Evolutionary conservation across 805 yeast species (phyloP).

Genomic region (Pichia manshurica): DNA sequence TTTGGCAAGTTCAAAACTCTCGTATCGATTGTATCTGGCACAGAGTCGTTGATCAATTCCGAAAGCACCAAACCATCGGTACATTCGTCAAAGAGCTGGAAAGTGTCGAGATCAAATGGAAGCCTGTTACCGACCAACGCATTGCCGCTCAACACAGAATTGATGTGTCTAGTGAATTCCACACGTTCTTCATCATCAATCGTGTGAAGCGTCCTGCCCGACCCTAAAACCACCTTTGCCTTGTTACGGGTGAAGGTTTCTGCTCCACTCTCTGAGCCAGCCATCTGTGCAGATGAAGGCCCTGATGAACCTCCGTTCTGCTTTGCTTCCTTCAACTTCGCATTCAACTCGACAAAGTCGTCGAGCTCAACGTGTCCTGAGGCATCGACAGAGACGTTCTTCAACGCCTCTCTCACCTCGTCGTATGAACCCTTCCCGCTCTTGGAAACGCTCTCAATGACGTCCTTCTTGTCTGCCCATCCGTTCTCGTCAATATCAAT

Average conservation of each 20-base stretch:
- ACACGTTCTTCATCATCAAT: conserved; percentile 95
- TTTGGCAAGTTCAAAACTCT: conserved; percentile 91
- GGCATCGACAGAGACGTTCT: conserved; percentile 88
- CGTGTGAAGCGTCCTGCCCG: conserved; percentile 86
- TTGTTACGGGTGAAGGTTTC: conserved; percentile 42
- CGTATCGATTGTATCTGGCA: conserved; percentile 96
- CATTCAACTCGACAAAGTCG: conserved; percentile 80
- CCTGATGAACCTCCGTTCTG: conserved; percentile 11
- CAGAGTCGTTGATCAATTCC: conserved; percentile 92
- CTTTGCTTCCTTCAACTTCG: conserved; percentile 62
- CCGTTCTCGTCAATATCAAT: conserved; percentile 92
- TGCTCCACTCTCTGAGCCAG: conserved; percentile 24
- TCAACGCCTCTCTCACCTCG: conserved; percentile 88
- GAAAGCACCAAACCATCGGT: conserved; percentile 91
- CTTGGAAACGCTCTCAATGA: conserved; percentile 74
- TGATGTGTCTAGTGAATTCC: conserved; percentile 94
- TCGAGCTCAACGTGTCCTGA: conserved; percentile 96
- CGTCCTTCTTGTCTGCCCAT: conserved; percentile 87
- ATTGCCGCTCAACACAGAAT: conserved; percentile 86
- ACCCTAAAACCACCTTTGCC: conserved; percentile 73
- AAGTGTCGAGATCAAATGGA: conserved; percentile 89
- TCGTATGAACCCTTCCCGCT: conserved; percentile 82
- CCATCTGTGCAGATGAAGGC: conserved; percentile 2
- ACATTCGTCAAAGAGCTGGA: conserved; percentile 95
- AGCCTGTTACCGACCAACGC: conserved; percentile 73